Conservation (phyloP, 1,139 yeast species). For the Yamadazyma atmosphaerica region DNA sequence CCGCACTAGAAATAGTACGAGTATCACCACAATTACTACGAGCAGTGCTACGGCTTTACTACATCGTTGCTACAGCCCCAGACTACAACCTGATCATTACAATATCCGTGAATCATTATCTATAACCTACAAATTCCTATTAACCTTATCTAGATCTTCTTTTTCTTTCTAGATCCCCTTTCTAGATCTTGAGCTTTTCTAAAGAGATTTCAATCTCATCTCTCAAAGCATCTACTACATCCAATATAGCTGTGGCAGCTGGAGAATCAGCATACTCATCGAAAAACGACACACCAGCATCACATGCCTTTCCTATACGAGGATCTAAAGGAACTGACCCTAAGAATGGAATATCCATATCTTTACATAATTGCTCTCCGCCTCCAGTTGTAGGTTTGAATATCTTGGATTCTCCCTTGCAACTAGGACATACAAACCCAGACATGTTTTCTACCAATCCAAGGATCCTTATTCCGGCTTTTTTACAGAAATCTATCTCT, state of each 20-base stretch:
- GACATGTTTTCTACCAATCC: conserved; percentile 98
- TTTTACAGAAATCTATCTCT: conserved; percentile 91
- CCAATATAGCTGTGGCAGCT: conserved; percentile 82
- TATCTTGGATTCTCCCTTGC: conserved; percentile 86
- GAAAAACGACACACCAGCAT: conserved; percentile 81
- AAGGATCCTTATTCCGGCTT: conserved; percentile 80
- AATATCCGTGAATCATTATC: no score
- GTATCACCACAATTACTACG: no score
- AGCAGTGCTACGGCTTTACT: no score
- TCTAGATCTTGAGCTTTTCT: conserved; percentile 19
- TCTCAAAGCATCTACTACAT: conserved; percentile 69
- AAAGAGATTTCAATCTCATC: conserved; percentile 40
- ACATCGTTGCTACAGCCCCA: no score
- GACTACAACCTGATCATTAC: no score
- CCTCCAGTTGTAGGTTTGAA: conserved; percentile 98
- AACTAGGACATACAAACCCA: conserved; percentile 95
- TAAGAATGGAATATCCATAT: conserved; percentile 69
- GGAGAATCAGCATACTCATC: conserved; percentile 91
- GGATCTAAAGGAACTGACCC: conserved; percentile 98
- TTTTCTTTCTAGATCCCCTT: no score
- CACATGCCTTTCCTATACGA: conserved; percentile 87
- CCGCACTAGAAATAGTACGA: no score
- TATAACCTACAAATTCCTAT: no score
- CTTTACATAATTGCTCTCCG: conserved; percentile 80
- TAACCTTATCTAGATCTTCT: no score